A percentile compares a stretch with the other conserved stretches of the same genome.
phyloP scores from a whole-genome alignment of 306 rosid genomes.

The Chamaecrista fasciculata region DNA sequence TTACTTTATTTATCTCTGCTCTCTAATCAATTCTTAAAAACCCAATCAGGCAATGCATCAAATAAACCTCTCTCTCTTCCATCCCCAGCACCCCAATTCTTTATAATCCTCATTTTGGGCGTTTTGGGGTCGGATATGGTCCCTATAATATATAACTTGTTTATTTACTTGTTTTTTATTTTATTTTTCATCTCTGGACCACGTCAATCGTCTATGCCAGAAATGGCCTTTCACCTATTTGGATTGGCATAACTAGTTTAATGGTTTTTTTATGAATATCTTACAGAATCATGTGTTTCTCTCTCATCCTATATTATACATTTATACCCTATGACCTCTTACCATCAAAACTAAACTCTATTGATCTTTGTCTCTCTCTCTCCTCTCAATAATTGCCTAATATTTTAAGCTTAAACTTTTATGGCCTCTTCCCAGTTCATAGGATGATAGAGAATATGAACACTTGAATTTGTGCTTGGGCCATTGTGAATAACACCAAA shows the following conservation, averaged over 20 bases:
- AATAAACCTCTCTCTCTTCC: slow-evolving; percentile 19
- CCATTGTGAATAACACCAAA: neutral
- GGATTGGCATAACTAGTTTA: slow-evolving; percentile 8
- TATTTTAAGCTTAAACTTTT: slow-evolving; percentile 5
- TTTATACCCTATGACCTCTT: slow-evolving; percentile 3
- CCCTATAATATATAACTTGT: too few relatives aligned
- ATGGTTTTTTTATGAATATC: neutral
- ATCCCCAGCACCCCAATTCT: too few relatives aligned
- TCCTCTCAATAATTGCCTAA: slow-evolving; percentile 31
- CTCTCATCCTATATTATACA: too few relatives aligned
- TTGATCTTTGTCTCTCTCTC: slow-evolving; percentile 1
- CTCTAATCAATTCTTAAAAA: too few relatives aligned
- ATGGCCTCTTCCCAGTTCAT: slow-evolving; percentile 7
- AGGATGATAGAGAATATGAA: slow-evolving; percentile 29
- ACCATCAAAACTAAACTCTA: slow-evolving; percentile 8
- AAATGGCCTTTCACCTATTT: neutral
- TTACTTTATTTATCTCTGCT: slow-evolving; percentile 1
- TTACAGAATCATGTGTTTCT: neutral
- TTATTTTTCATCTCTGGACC: slow-evolving; percentile 25
- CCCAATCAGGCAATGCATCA: neutral
- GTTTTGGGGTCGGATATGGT: slow-evolving; percentile 30
- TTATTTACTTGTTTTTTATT: neutral
- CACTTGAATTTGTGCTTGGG: neutral
- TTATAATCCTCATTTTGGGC: neutral
- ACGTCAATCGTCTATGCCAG: slow-evolving; percentile 5